Evolutionary conservation across 2,329 filamentous ascomycete genomes (phyloP).

Genomic region (Penicillium polonicum): DNA sequence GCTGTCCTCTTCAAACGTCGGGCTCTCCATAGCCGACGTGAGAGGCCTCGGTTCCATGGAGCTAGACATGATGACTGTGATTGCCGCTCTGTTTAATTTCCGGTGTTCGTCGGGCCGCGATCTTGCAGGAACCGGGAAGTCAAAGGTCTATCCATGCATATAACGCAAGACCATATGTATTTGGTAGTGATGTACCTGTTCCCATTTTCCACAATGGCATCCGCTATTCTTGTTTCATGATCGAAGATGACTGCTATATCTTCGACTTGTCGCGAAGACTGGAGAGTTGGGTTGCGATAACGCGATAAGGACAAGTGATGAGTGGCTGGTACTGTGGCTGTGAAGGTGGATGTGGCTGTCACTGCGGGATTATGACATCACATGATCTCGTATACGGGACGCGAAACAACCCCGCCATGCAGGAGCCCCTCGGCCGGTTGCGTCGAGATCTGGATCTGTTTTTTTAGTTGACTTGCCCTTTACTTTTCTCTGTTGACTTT

Average conservation of each 20-base stretch:
- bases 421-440: constrained; percentile 32
- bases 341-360: background rate
- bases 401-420: constrained; percentile 19
- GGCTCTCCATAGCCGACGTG: constrained; percentile 71
- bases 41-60: constrained; percentile 40
- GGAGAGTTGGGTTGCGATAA: constrained; percentile 18
- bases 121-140: constrained; percentile 4
- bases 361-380: constrained; percentile 1
- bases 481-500: background rate
- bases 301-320: background rate
- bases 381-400: constrained; percentile 19
- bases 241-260: background rate
- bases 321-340: constrained; percentile 11
- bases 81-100: constrained; percentile 8
- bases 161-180: background rate
- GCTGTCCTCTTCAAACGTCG: constrained; percentile 81
- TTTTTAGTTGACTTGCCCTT: constrained; percentile 4
- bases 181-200: background rate
- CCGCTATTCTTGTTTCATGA: background rate
- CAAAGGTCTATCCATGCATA: constrained; percentile 5
- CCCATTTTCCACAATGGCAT: constrained; percentile 6
- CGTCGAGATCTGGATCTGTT: constrained; percentile 16
- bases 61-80: constrained; percentile 32
- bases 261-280: background rate
- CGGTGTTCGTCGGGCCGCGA: constrained; percentile 10